Evolutionary conservation across 2,329 filamentous ascomycete genomes (phyloP).

Genomic region (Elsinoe necatrix): DNA sequence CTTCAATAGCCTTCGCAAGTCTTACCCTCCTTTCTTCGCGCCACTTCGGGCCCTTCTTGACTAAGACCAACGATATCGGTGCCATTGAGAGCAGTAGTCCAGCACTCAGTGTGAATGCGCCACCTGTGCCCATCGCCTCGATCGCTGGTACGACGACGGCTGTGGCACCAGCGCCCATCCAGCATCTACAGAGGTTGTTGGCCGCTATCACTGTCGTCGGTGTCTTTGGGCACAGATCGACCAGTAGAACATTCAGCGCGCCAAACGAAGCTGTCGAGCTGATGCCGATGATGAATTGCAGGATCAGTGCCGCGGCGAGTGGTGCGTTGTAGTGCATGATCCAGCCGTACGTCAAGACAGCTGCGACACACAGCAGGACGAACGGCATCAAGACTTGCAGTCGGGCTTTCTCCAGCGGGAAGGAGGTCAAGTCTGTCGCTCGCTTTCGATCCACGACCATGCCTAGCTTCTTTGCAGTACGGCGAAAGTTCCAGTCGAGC

Average conservation of each 20-base stretch:
- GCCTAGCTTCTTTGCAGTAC: constrained; percentile 54
- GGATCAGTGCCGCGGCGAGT: constrained; percentile 36
- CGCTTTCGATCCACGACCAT: constrained; percentile 54
- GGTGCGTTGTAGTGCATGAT: constrained; percentile 30
- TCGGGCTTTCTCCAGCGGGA: constrained; percentile 43
- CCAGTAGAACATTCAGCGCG: constrained; percentile 34
- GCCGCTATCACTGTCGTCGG: constrained; percentile 36
- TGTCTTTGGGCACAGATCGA: constrained; percentile 35
- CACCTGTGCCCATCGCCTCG: constrained; percentile 35
- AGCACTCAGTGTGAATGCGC: constrained; percentile 41
- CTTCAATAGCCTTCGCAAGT: constrained; percentile 22
- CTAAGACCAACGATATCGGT: constrained; percentile 35
- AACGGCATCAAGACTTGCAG: constrained; percentile 34
- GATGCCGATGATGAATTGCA: constrained; percentile 47
- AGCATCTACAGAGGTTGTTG: constrained; percentile 29
- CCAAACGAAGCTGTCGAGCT: constrained; percentile 53
- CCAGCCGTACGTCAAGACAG: constrained; percentile 37
- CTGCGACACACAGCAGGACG: constrained; percentile 29
- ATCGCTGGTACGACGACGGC: constrained; percentile 37
- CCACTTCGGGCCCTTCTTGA: constrained; percentile 37
- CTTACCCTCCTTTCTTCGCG: constrained; percentile 33
- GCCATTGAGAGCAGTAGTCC: constrained; percentile 32
- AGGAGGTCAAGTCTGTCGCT: constrained; percentile 43
- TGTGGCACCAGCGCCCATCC: constrained; percentile 31
- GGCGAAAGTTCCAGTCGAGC: constrained; percentile 65